phyloP scores from a whole-genome alignment of 2,329 filamentous ascomycete genomes.

The Chaetomiaceae sp. region DNA sequence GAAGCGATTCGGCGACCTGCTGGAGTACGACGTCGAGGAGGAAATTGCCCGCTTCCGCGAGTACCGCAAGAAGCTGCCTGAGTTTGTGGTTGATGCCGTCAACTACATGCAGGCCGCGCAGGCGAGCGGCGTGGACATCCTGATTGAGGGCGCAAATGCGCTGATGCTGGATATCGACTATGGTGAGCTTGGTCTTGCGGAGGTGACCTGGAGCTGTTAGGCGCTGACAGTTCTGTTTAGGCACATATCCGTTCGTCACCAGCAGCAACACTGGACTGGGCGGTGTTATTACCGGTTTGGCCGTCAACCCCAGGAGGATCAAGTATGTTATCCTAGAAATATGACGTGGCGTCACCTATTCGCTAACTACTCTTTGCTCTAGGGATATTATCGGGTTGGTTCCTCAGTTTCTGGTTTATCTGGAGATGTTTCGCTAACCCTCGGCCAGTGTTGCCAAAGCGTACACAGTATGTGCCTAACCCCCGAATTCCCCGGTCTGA shows the following conservation, averaged over 20 bases:
- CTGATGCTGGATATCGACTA: slow-evolving; percentile 65
- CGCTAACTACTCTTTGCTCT: slow-evolving; percentile 7
- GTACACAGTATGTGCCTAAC: slow-evolving; percentile 38
- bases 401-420: background rate
- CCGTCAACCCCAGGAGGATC: slow-evolving; percentile 57
- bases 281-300: slow-evolving; percentile 60
- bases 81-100: slow-evolving; percentile 64
- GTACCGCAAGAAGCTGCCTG: slow-evolving; percentile 53
- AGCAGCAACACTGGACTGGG: slow-evolving; percentile 57
- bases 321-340: slow-evolving; percentile 23
- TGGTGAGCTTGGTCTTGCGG: slow-evolving; percentile 26
- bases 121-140: slow-evolving; percentile 52
- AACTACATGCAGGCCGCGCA: slow-evolving; percentile 60
- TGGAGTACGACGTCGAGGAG: slow-evolving; percentile 61
- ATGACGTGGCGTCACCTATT: no score
- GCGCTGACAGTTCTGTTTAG: slow-evolving; percentile 22
- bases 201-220: background rate
- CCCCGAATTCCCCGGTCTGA: background rate
- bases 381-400: slow-evolving; percentile 49
- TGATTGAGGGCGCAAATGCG: slow-evolving; percentile 64
- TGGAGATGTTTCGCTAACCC: slow-evolving; percentile 4
- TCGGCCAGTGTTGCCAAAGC: slow-evolving; percentile 58
- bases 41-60: slow-evolving; percentile 60
- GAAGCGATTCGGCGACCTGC: slow-evolving; percentile 57
- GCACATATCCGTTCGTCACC: slow-evolving; percentile 42